phyloP scores from a whole-genome alignment of 352 stramenopile genomes.

The Pythium volutum region DNA sequence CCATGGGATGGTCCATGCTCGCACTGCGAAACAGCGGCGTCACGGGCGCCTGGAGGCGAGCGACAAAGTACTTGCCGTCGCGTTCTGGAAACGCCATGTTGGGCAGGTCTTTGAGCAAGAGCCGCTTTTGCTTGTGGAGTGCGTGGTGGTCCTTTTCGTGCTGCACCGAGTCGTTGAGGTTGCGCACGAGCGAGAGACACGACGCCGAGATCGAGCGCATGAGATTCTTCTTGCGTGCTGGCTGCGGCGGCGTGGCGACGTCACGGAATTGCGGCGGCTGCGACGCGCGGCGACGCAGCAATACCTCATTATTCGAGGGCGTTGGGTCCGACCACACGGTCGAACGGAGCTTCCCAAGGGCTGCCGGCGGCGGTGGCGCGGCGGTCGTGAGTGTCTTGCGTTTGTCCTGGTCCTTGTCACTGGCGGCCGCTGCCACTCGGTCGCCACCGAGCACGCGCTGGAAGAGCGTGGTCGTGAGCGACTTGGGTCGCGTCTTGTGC shows the following conservation, averaged over 20 bases:
- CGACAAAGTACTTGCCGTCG: slow-evolving; percentile 60
- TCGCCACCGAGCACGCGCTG: slow-evolving; percentile 6
- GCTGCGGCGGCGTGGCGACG: background rate
- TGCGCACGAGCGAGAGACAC: slow-evolving; percentile 43
- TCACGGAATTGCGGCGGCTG: slow-evolving; percentile 14
- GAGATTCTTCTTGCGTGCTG: slow-evolving; percentile 6
- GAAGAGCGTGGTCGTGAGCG: slow-evolving; percentile 21
- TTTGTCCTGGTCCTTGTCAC: background rate
- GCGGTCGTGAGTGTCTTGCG: background rate
- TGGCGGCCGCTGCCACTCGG: background rate
- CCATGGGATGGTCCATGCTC: slow-evolving; percentile 2
- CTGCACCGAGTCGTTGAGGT: slow-evolving; percentile 30
- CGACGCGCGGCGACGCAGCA: slow-evolving; percentile 13
- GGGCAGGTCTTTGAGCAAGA: slow-evolving; percentile 62
- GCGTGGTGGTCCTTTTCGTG: slow-evolving; percentile 9
- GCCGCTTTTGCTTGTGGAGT: slow-evolving; percentile 41
- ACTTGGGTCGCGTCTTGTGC: slow-evolving; percentile 4
- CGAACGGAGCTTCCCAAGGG: slow-evolving; percentile 8
- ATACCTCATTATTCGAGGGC: background rate
- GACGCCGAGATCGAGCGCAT: slow-evolving; percentile 32
- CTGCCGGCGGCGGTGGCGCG: slow-evolving; percentile 1
- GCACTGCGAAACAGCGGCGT: slow-evolving; percentile 12
- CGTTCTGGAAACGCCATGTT: slow-evolving; percentile 68
- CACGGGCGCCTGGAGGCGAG: slow-evolving; percentile 9
- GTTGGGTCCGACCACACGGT: slow-evolving; percentile 18